Evolutionary conservation across 306 rosid species (phyloP).

Genomic region (Prosopis cineraria): DNA sequence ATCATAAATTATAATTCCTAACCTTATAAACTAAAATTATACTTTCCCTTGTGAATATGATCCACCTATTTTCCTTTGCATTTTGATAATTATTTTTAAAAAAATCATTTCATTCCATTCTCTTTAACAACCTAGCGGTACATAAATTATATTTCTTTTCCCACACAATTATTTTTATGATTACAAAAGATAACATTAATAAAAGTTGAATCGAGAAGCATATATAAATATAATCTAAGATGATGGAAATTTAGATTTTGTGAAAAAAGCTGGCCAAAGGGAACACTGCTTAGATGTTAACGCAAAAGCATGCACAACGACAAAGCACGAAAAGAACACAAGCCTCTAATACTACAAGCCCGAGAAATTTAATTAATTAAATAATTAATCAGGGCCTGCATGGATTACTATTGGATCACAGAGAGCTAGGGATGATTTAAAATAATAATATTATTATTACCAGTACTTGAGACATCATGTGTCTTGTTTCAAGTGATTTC

Average conservation of each 20-base stretch:
- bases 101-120: too few relatives aligned
- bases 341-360: slow-evolving; percentile 30
- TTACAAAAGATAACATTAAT: background rate
- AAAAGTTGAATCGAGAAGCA: background rate
- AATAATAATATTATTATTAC: background rate
- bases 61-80: too few relatives aligned
- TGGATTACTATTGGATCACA: slow-evolving; percentile 41
- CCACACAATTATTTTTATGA: background rate
- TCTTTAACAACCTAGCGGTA: too few relatives aligned
- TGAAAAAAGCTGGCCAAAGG: slow-evolving; percentile 21
- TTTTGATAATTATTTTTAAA: too few relatives aligned
- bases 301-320: slow-evolving; percentile 46
- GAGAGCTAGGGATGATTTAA: slow-evolving; percentile 14
- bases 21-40: too few relatives aligned
- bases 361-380: slow-evolving; percentile 12
- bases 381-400: slow-evolving; percentile 33
- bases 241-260: background rate
- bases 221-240: background rate
- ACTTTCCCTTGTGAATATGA: too few relatives aligned
- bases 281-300: slow-evolving; percentile 52
- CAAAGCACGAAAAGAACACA: slow-evolving; percentile 43
- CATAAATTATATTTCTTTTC: too few relatives aligned
- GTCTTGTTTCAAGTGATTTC: slow-evolving; percentile 52
- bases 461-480: slow-evolving; percentile 46
- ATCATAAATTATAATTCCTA: too few relatives aligned